Conservation (phyloP, 371 early-diverging fungal genomes). For the Mucor velutinosus region DNA sequence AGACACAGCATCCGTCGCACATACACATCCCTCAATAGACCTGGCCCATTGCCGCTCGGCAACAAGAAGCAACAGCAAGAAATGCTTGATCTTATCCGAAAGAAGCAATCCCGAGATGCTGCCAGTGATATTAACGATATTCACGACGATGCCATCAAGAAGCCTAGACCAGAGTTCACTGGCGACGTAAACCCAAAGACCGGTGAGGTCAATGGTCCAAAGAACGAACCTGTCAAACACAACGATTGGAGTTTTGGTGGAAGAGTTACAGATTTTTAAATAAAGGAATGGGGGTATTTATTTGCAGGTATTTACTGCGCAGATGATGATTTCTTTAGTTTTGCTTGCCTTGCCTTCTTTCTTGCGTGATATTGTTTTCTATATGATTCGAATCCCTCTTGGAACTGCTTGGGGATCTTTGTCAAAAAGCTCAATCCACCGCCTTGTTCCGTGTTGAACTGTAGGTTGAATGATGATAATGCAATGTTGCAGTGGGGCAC, state of each 20-base stretch:
- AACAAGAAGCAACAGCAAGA: conserved; percentile 72
- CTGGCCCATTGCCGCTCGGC: conserved; percentile 78
- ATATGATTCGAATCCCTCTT: conserved; percentile 68
- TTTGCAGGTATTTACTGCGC: not conserved
- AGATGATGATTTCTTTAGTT: conserved; percentile 29
- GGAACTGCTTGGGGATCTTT: conserved; percentile 63
- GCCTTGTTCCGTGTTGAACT: conserved; percentile 56
- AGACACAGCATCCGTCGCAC: conserved; percentile 21
- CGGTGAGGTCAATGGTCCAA: conserved; percentile 81
- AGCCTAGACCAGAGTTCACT: conserved; percentile 62
- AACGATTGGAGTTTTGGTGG: conserved; percentile 92
- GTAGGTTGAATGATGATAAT: conserved; percentile 69
- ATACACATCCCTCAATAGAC: conserved; percentile 48
- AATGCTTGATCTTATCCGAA: conserved; percentile 69
- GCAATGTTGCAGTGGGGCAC: conserved; percentile 70
- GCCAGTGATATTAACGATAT: conserved; percentile 36
- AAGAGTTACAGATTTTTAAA: conserved; percentile 80
- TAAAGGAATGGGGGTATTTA: not conserved
- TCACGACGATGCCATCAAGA: conserved; percentile 65
- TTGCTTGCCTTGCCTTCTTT: conserved; percentile 54
- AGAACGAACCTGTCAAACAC: conserved; percentile 73
- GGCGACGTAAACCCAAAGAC: conserved; percentile 81
- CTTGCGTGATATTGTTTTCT: conserved; percentile 57
- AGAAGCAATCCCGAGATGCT: conserved; percentile 40
- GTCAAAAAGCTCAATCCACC: conserved; percentile 61